phyloP scores from a whole-genome alignment of 1,284 basidiomycete species.

The Cryptococcus hybrid region DNA sequence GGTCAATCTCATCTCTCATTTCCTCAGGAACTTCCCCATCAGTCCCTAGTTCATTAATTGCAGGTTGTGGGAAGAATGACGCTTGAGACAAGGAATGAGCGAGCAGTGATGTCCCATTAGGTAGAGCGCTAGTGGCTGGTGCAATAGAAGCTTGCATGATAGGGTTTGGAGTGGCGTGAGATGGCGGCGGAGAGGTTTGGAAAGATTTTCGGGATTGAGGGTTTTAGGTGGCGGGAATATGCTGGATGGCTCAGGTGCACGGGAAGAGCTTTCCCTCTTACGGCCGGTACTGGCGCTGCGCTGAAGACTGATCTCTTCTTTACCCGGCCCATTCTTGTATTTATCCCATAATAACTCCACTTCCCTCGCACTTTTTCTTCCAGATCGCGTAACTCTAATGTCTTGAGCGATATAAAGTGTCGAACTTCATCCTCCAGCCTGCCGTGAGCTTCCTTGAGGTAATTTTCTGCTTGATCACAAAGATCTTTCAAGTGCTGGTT shows the following conservation, averaged over 20 bases:
- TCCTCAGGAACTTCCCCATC: not conserved
- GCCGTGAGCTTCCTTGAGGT: slow-evolving; percentile 27
- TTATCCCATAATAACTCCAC: slow-evolving; percentile 46
- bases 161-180: slow-evolving; percentile 5
- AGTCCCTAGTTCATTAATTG: not conserved
- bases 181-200: not conserved
- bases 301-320: slow-evolving; percentile 13
- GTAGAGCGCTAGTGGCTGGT: slow-evolving; percentile 3
- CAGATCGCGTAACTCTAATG: slow-evolving; percentile 32
- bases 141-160: slow-evolving; percentile 9
- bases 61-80: slow-evolving; percentile 31
- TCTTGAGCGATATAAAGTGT: slow-evolving; percentile 30
- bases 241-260: not conserved
- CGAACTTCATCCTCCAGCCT: slow-evolving; percentile 39
- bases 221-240: not conserved
- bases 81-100: slow-evolving; percentile 39
- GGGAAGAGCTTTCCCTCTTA: slow-evolving; percentile 1
- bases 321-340: slow-evolving; percentile 33
- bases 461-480: slow-evolving; percentile 33
- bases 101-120: slow-evolving; percentile 24
- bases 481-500: slow-evolving; percentile 45
- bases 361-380: slow-evolving; percentile 43
- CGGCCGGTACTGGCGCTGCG: slow-evolving; percentile 11
- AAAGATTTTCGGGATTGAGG: not conserved
- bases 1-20: slow-evolving; percentile 18